Conservation (phyloP, 768 basidiomycete genomes). For the Auricularia sp. region DNA sequence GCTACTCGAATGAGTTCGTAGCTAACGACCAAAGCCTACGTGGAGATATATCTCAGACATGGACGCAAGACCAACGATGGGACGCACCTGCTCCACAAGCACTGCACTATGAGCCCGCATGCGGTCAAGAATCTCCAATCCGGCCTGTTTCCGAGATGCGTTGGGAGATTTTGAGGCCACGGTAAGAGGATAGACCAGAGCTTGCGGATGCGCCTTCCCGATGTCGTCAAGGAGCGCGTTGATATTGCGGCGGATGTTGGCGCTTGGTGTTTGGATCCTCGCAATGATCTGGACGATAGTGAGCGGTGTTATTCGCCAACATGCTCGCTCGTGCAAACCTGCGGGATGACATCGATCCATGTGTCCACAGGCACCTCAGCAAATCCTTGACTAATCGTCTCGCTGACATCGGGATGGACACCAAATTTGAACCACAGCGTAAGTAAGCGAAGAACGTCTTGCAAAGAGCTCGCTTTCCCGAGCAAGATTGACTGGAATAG, state of each 20-base stretch:
- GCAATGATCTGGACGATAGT: slow-evolving; percentile 1
- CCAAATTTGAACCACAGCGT: slow-evolving; percentile 91
- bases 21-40: slow-evolving; percentile 31
- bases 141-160: background rate
- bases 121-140: slow-evolving; percentile 3
- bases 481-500: slow-evolving; percentile 94
- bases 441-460: slow-evolving; percentile 85
- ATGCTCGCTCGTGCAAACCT: slow-evolving; percentile 20
- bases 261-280: slow-evolving; percentile 8
- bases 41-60: background rate
- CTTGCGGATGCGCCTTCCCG: slow-evolving; percentile 6
- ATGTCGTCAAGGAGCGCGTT: slow-evolving; percentile 2
- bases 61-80: background rate
- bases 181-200: slow-evolving; percentile 6
- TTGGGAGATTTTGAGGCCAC: slow-evolving; percentile 6
- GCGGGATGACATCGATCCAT: slow-evolving; percentile 40
- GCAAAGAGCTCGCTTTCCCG: slow-evolving; percentile 81
- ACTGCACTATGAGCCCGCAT: slow-evolving; percentile 3
- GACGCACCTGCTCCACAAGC: slow-evolving; percentile 5
- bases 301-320: background rate
- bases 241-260: slow-evolving; percentile 5
- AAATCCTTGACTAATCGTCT: slow-evolving; percentile 33
- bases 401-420: slow-evolving; percentile 85
- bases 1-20: slow-evolving; percentile 41
- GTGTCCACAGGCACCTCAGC: slow-evolving; percentile 23